Conservation (phyloP, 495 filamentous ascomycete species). For the Oidiodendron maius region DNA sequence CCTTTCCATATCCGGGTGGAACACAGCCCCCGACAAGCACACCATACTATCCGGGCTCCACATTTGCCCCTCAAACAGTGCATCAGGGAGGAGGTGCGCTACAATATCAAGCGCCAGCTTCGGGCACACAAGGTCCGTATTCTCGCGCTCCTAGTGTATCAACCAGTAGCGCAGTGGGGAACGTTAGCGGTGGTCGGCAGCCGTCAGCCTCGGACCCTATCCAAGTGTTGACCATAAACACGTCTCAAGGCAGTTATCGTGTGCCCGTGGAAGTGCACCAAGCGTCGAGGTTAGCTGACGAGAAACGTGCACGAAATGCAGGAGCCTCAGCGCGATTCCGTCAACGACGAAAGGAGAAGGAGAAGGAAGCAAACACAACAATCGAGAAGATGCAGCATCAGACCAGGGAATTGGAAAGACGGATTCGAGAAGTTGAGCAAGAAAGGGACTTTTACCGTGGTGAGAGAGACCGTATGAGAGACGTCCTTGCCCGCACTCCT, state of each 20-base stretch:
- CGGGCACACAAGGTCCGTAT: conserved; percentile 24
- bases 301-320: conserved; percentile 91
- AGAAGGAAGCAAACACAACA: conserved; percentile 64
- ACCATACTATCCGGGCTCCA: conserved; percentile 24
- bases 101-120: conserved; percentile 19
- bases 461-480: conserved; percentile 64
- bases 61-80: conserved; percentile 23
- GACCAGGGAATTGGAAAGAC: conserved; percentile 50
- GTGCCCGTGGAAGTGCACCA: conserved; percentile 26
- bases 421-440: conserved; percentile 43
- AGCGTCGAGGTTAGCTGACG: conserved; percentile 45
- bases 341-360: conserved; percentile 82
- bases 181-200: conserved; percentile 18
- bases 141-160: conserved; percentile 12
- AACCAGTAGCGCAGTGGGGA: neutral
- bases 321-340: conserved; percentile 88
- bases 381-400: conserved; percentile 60
- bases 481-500: conserved; percentile 49
- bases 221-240: conserved; percentile 22
- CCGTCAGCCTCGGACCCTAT: conserved; percentile 22
- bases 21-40: conserved; percentile 13
- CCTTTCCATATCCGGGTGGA: conserved; percentile 20
- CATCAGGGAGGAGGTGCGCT: conserved; percentile 18
- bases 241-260: conserved; percentile 16
- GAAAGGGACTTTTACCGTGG: conserved; percentile 48